Conservation (phyloP, 139 green algal species). For the Chlorella sp. region DNA sequence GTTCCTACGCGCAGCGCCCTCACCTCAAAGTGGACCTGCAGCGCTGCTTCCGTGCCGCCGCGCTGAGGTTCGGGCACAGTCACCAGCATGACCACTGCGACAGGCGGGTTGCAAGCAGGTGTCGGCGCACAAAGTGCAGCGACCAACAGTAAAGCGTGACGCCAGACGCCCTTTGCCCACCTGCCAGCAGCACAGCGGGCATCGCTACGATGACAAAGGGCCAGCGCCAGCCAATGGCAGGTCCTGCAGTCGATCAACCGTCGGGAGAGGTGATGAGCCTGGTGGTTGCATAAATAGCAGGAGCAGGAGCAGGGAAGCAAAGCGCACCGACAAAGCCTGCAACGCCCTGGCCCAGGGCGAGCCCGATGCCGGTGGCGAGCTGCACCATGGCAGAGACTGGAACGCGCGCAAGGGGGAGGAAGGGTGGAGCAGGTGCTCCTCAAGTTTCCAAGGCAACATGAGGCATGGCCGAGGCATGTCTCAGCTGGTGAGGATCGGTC, state of each 20-base stretch:
- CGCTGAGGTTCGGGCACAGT: conserved; percentile 63
- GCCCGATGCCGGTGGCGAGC: conserved; percentile 65
- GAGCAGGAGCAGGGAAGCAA: no score
- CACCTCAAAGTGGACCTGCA: conserved; percentile 36
- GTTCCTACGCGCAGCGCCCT: background rate
- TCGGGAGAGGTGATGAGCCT: background rate
- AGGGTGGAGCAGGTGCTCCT: no score
- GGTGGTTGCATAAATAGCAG: no score
- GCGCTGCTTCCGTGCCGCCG: conserved; percentile 52
- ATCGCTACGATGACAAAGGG: conserved; percentile 82
- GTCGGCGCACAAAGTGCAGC: background rate
- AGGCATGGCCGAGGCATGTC: no score
- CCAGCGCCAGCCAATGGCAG: conserved; percentile 73
- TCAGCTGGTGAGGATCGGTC: no score
- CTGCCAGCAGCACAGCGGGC: conserved; percentile 56
- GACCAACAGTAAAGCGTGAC: background rate
- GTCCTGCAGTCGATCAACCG: conserved; percentile 28
- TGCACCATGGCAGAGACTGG: conserved; percentile 61
- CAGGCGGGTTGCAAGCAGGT: background rate
- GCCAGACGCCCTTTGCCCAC: background rate
- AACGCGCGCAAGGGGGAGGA: no score
- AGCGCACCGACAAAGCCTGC: conserved; percentile 59
- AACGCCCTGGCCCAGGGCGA: conserved; percentile 72
- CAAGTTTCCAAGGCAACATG: no score
- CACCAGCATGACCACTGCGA: conserved; percentile 56